Evolutionary conservation across 805 yeast genomes (phyloP), one percentile per base, ranked within the genome.

Genomic region (Hanseniaspora guilliermondii): DNA sequence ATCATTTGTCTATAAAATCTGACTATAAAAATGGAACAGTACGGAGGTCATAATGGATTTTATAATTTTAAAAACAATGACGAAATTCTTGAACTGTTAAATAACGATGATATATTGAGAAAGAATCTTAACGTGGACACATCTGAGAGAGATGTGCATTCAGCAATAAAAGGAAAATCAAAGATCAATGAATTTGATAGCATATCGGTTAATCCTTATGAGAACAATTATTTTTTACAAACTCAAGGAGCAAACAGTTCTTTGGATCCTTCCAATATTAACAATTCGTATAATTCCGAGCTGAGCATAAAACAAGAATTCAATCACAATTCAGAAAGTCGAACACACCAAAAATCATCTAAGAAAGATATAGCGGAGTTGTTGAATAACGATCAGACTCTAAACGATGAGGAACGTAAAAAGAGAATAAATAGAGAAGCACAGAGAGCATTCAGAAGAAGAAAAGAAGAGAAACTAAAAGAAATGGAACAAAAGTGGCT

Each of bases 391-490:
- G 36, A 49, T 24, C 32, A 17, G 19, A 37, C 16, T 4, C 41
- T 47, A 17, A 35, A 35, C 57, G 60, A 77, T 6, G 74, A 73
- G 19, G 70, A 75, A 58, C 80, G 78, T 64, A 75, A 85, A 52
- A 84, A 80, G 63, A 87, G 87, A 2, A 93, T 83, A 64, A 85
- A 86, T 64, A 72, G 95, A 61, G 89, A 89, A 11, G 95, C 95
- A 1, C 95, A 87, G 68, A 73, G 88, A 60, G 95, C 95, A 2
- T 87, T 85, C 67, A 72, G 95, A 57, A 89, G 85, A 66, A 77
- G 94, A 49, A 85, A 83, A 65, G 93, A 85, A 65, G 77, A 78
- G 49, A 80, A 76, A 60, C 67, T 84, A 57, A 82, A 81, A 63
- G 88, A 83, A 60, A 71, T 87, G 42, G 82, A 83, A 59, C 68